Percentiles rank a stretch among this genome's conserved stretches.
Evolutionary conservation across 768 basidiomycete genomes (phyloP).

Genomic region (Trametes villosa): DNA sequence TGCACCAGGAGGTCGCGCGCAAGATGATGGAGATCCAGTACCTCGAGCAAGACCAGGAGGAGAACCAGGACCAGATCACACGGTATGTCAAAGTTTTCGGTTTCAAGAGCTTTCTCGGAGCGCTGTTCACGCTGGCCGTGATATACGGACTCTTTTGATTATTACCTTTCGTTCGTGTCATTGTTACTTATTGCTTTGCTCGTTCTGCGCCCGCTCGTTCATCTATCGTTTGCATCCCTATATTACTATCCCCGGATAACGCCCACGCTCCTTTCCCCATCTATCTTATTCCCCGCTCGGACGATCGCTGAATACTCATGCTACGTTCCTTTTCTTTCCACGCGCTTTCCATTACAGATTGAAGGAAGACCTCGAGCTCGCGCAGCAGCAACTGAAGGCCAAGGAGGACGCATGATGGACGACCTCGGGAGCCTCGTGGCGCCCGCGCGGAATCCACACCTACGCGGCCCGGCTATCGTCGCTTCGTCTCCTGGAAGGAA

Average conservation of each 20-base stretch:
- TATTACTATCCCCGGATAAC: constrained; percentile 19
- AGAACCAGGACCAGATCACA: constrained; percentile 72
- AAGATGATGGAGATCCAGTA: constrained; percentile 84
- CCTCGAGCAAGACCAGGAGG: constrained; percentile 80
- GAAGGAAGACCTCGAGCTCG: constrained; percentile 64
- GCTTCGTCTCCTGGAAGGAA: constrained; percentile 21
- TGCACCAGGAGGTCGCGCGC: constrained; percentile 62
- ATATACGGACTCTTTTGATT: constrained; percentile 47
- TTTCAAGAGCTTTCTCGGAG: constrained; percentile 59
- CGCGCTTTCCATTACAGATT: constrained; percentile 48
- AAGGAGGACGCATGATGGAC: constrained; percentile 24
- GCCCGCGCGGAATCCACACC: constrained; percentile 18
- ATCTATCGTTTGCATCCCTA: constrained; percentile 28
- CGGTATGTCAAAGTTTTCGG: constrained; percentile 74
- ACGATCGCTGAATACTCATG: constrained; percentile 28
- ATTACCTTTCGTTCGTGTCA: not conserved
- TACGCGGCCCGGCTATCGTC: constrained; percentile 13
- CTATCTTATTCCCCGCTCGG: constrained; percentile 15
- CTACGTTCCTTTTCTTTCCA: constrained; percentile 16
- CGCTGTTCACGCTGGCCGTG: constrained; percentile 55
- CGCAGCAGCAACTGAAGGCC: constrained; percentile 48
- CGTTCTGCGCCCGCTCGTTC: constrained; percentile 14
- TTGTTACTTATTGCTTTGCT: constrained; percentile 40
- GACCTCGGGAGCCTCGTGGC: constrained; percentile 39
- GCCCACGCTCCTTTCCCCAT: constrained; percentile 2